phyloP scores from a whole-genome alignment of 2,329 filamentous ascomycete genomes.

The Talaromyces sp. region DNA sequence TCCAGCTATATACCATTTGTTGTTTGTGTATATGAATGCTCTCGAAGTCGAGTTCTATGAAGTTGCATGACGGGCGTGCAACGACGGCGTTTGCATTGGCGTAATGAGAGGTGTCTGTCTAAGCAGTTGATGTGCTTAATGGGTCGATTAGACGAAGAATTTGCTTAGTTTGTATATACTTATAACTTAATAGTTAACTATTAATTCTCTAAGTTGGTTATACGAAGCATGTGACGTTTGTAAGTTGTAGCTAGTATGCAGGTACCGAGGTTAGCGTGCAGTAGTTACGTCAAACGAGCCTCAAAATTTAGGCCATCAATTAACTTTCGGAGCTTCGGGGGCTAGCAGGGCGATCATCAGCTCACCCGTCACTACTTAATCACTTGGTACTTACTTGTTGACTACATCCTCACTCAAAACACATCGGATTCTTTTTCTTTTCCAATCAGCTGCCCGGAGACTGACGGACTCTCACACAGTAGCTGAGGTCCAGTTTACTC shows the following conservation, averaged over 20 bases:
- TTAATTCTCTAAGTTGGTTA: no score
- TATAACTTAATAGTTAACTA: no score
- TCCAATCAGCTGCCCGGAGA: neutral
- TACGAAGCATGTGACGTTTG: no score
- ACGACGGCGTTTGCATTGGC: slow-evolving; percentile 8
- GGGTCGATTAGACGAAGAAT: neutral
- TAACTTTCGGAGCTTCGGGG: neutral
- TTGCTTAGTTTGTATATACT: neutral
- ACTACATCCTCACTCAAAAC: neutral
- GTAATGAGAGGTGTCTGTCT: neutral
- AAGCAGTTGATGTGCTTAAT: neutral
- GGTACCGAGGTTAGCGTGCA: neutral
- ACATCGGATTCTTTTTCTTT: neutral
- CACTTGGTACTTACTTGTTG: neutral
- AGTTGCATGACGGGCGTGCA: slow-evolving; percentile 9
- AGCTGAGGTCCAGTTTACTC: neutral
- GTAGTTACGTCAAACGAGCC: slow-evolving; percentile 1
- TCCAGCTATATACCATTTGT: slow-evolving; percentile 13
- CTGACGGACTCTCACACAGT: no score
- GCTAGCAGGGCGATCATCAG: neutral
- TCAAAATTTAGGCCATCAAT: neutral
- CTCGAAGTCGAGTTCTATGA: neutral
- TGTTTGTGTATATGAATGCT: neutral
- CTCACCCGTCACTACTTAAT: neutral
- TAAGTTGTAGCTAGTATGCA: neutral